phyloP scores from a whole-genome alignment of 225 moss, liverwort and hornwort genomes.

The Pseudisothecium myosuroides region DNA sequence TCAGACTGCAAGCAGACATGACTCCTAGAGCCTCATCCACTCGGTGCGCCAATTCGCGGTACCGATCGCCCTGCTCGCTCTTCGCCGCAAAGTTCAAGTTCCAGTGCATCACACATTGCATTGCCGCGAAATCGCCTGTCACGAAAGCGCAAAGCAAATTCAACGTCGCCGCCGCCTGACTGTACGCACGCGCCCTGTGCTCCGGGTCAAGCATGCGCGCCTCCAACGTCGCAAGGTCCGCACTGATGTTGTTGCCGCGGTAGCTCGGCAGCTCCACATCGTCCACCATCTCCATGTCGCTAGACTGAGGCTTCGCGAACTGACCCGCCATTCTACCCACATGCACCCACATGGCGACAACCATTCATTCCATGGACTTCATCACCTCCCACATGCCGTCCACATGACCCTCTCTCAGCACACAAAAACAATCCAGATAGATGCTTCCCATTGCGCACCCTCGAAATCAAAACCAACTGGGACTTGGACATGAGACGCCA shows the following conservation, averaged over 20 bases:
- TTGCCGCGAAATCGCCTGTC: slow-evolving; percentile 73
- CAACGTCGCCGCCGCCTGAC: slow-evolving; percentile 70
- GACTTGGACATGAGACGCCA: neutral
- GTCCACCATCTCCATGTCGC: slow-evolving; percentile 40
- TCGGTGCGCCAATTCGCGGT: slow-evolving; percentile 28
- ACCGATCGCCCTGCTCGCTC: slow-evolving; percentile 49
- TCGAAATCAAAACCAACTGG: too few relatives aligned
- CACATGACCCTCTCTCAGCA: too few relatives aligned
- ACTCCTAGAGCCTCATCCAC: slow-evolving; percentile 47
- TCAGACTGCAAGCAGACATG: slow-evolving; percentile 44
- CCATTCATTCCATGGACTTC: neutral
- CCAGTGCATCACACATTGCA: slow-evolving; percentile 83
- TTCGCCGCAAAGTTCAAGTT: slow-evolving; percentile 63
- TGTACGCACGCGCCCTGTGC: slow-evolving; percentile 72
- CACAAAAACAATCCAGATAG: too few relatives aligned
- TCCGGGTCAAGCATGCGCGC: slow-evolving; percentile 48
- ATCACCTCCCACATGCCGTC: neutral
- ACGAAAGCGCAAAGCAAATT: slow-evolving; percentile 72
- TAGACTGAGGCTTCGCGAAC: slow-evolving; percentile 25
- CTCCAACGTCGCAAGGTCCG: slow-evolving; percentile 33
- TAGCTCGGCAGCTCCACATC: slow-evolving; percentile 61
- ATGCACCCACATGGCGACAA: neutral
- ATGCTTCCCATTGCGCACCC: neutral
- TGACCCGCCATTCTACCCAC: slow-evolving; percentile 17
- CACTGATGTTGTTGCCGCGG: slow-evolving; percentile 70